Base-by-base conservation (phyloP, 768 basidiomycete species). In the Cyclocybe aegerita region DNA sequence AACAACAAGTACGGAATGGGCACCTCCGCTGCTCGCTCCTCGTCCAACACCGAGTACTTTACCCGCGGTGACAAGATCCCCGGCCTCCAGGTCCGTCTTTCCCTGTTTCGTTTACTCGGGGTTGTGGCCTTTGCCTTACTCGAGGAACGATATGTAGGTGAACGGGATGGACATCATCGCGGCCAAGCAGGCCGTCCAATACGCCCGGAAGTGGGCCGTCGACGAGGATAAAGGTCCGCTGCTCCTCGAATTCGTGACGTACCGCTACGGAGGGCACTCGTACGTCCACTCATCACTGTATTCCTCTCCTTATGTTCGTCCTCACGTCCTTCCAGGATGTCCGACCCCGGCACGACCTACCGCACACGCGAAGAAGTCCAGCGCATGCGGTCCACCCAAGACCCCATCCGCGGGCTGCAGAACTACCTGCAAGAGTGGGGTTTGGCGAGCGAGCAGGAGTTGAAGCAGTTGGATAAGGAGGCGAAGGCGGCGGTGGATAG, bases 1-100 rank as follows among this genome's bases (percentile, higher is more conserved):
- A 98, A 99, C 79, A 98, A 99, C 85, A 90, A 97, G 71, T 98
- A 98, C 68, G 95, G 97, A 62, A 98, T 98, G 96, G 96, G 95
- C 57, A 98, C 96, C 3, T 90, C 95, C 2, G 93, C 95, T 9
- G 91, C 93, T 65, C 87, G 96, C 56, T 88, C 86, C 59, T 96
- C 93, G 12, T 82, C 85, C 61, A 98, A 98, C 77, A 94, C 95
- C 56, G 80, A 86, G 69, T 99, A 97, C 81, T 98, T 86, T 72
- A 96, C 89, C 35, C 90, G 96, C 59, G 96, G 96, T 48, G 96
- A 99, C 73, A 88, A 90, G 69, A 98, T 98, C 61, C 93, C 96
- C 39, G 96, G 96, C 66, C 73, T 98, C 53, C 94, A 96, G 77
- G 90, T 88, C 8, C 39, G 48, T 49, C 5, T n/a, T n/a, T n/a